Conservation (phyloP, 768 basidiomycete genomes). For the Asterophora lycoperdoides region DNA sequence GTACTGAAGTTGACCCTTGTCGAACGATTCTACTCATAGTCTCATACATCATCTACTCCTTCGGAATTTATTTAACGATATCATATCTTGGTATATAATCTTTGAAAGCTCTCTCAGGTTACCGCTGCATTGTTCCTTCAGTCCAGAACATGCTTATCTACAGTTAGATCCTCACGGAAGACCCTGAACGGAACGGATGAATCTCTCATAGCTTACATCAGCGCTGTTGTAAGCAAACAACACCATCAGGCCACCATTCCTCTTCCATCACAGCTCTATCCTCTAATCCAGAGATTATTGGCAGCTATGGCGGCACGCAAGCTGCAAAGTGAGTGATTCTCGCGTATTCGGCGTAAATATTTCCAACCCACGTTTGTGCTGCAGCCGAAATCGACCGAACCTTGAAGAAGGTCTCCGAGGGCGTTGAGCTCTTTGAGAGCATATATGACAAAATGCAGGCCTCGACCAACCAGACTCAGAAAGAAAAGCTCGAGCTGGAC, state of each 20-base stretch:
- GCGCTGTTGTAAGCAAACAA: slow-evolving; percentile 24
- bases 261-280: slow-evolving; percentile 2
- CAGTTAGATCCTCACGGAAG: too few species aligned
- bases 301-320: slow-evolving; percentile 82
- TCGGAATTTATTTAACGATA: too few species aligned
- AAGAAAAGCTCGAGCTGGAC: slow-evolving; percentile 49
- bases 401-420: slow-evolving; percentile 93
- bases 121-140: too few species aligned
- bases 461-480: slow-evolving; percentile 79
- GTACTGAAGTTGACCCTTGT: too few species aligned
- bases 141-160: too few species aligned
- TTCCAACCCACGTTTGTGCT: neutral
- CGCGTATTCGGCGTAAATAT: neutral
- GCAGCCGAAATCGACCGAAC: slow-evolving; percentile 98
- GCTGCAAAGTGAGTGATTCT: slow-evolving; percentile 62
- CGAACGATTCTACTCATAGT: too few species aligned
- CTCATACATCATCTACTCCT: too few species aligned
- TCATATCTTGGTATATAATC: too few species aligned
- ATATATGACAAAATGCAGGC: slow-evolving; percentile 99
- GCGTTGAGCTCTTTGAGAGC: slow-evolving; percentile 91
- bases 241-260: slow-evolving; percentile 11
- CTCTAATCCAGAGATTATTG: slow-evolving; percentile 17
- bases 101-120: too few species aligned
- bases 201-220: slow-evolving; percentile 18
- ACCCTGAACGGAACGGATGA: too few species aligned